A percentile compares a stretch with the other conserved stretches of the same genome.
Conservation (phyloP, 2,329 filamentous ascomycete genomes). For the Triangularia setosa region DNA sequence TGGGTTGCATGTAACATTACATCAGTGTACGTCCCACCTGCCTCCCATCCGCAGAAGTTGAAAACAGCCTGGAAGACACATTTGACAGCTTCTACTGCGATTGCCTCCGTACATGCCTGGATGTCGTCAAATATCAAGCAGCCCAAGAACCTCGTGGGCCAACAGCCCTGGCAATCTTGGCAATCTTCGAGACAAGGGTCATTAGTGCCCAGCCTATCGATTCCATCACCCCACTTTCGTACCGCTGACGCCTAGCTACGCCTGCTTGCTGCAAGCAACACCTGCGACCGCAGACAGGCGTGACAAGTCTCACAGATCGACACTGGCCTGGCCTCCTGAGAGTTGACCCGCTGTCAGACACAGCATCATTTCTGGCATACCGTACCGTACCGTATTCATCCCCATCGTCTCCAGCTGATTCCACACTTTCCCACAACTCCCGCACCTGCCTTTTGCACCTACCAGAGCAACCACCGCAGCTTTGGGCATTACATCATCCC, state of each 20-base stretch:
- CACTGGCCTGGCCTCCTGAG: background rate
- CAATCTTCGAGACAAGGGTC: background rate
- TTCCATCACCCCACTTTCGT: background rate
- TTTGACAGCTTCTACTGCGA: background rate
- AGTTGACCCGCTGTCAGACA: background rate
- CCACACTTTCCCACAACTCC: background rate
- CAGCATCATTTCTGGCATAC: background rate
- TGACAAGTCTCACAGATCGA: background rate
- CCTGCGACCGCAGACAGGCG: background rate
- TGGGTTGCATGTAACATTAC: background rate
- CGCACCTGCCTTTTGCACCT: background rate
- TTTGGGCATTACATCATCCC: conserved; percentile 23
- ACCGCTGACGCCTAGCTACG: background rate
- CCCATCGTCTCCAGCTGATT: background rate
- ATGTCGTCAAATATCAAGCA: background rate
- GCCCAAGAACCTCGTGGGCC: background rate
- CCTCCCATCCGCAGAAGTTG: background rate
- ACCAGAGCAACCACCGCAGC: background rate
- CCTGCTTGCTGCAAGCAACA: background rate
- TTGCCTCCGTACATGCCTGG: background rate
- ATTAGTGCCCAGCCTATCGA: background rate
- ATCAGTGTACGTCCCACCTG: background rate
- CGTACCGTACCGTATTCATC: background rate
- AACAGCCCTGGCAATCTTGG: background rate
- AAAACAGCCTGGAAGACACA: background rate